Percentiles rank a stretch among this genome's conserved stretches.
phyloP scores from a whole-genome alignment of 2,329 filamentous ascomycete genomes.

The Fusarium acutatum region DNA sequence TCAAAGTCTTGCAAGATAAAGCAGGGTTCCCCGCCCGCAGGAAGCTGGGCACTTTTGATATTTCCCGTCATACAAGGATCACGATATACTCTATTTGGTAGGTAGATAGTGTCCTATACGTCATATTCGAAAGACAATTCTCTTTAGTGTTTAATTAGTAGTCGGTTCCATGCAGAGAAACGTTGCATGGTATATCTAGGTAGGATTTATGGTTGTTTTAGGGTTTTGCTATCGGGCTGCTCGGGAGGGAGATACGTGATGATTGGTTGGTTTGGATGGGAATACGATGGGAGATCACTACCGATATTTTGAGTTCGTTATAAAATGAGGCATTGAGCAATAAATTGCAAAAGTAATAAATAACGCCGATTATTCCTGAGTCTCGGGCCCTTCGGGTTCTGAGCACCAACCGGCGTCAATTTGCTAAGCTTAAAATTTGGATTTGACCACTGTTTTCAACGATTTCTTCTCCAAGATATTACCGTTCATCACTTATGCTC shows the following conservation, averaged over 20 bases:
- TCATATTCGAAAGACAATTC: background rate
- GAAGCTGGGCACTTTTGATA: conserved; percentile 26
- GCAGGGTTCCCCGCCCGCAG: conserved; percentile 31
- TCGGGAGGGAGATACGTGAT: background rate
- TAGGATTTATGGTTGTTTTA: background rate
- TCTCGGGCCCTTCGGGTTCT: too few relatives aligned
- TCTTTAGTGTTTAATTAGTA: background rate
- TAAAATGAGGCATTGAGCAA: background rate
- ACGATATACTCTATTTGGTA: conserved; percentile 22
- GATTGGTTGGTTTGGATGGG: background rate
- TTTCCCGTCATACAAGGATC: conserved; percentile 2
- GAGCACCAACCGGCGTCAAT: background rate
- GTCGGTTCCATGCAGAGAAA: background rate
- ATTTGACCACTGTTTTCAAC: too few relatives aligned
- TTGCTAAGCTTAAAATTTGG: background rate
- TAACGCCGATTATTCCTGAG: too few relatives aligned
- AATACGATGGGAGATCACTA: background rate
- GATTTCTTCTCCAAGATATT: fast-evolving
- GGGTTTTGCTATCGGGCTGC: background rate
- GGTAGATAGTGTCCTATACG: conserved; percentile 5
- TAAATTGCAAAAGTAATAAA: fast-evolving
- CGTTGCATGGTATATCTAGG: background rate
- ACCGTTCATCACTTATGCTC: background rate
- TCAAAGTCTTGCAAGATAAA: background rate
- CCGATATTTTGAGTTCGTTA: background rate